Evolutionary conservation across 192 early-diverging fungal species (phyloP), one percentile per base, ranked within the genome.

Genomic region (Bifiguratus adelaidae): DNA sequence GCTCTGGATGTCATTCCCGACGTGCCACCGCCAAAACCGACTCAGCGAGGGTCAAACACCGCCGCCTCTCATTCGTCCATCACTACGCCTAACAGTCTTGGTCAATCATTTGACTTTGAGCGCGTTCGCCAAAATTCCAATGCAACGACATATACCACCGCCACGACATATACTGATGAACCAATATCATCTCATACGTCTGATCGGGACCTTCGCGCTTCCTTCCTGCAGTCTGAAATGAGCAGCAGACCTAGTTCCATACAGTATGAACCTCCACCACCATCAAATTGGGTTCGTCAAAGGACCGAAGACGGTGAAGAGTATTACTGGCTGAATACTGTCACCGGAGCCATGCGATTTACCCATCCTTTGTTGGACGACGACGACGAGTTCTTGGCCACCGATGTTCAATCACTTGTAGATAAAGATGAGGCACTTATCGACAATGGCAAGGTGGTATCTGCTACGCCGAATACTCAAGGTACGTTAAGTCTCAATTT

Each of bases 321-420:
- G 5, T 47, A 41, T 37, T 65, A 63, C 38, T 71, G 67, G 38
- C 54, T 47, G 24, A 69, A 69, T 27, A 49, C 30, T 9, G 15
- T 53, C 19, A 69, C 67, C 4, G 37, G 56, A 21, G 67, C 55
- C 16, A 50, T 65, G 20, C 49, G 67, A 13, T 65, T 48, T 35
- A 61, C 55, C 20, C 51, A 60, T 47, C 68, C 68, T 15, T 26
- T 29, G 27, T 51, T 37, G 9, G 38, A 18, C 13, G 34, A 37
- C n/a, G 49, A 51, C 45, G 24, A 41, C 50, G 42, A 29, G 35
- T 11, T 32, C 45, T 15, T 30, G 12, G 44, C 29, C 13, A 26
- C 12, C 19, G 9, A 26, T 19, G 42, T 27, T 15, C 20, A 6
- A 3, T 23, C 23, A n/a, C n/a, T n/a, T n/a, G n/a, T n/a, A n/a